phyloP scores from a whole-genome alignment of 2,329 filamentous ascomycete genomes.

The Penicillium janthinellum region DNA sequence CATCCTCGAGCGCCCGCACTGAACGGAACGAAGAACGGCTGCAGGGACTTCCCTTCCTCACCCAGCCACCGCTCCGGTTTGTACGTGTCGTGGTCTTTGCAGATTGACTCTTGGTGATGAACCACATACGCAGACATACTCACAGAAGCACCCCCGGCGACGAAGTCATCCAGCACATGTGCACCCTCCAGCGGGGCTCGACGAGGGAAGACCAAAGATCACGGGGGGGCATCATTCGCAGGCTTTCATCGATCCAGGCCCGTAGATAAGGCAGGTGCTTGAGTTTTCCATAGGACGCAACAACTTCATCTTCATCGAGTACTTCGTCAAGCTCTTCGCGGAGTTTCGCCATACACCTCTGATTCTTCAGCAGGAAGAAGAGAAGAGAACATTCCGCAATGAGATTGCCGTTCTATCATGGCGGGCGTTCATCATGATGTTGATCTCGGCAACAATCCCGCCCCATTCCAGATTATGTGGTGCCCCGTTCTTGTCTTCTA shows the following conservation, averaged over 20 bases:
- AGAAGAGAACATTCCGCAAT: conserved; percentile 54
- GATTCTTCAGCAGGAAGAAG: conserved; percentile 53
- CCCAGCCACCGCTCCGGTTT: conserved; percentile 46
- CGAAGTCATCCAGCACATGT: conserved; percentile 26
- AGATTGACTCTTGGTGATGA: conserved; percentile 39
- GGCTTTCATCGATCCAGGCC: conserved; percentile 52
- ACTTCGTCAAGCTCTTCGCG: conserved; percentile 48
- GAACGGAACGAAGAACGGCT: conserved; percentile 44
- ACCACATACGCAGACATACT: conserved; percentile 45
- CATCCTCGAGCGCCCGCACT: conserved; percentile 38
- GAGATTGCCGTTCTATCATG: conserved; percentile 55
- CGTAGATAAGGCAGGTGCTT: conserved; percentile 53
- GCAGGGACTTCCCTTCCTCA: conserved; percentile 38
- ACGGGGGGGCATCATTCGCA: conserved; percentile 47
- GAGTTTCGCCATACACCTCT: conserved; percentile 40
- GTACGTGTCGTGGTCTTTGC: conserved; percentile 38
- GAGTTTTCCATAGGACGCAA: conserved; percentile 52
- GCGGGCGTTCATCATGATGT: conserved; percentile 48
- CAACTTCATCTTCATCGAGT: conserved; percentile 43
- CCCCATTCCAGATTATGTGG: conserved; percentile 55
- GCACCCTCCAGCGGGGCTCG: conserved; percentile 46
- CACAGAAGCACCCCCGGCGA: conserved; percentile 45
- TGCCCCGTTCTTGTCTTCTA: conserved; percentile 49
- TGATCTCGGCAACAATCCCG: conserved; percentile 58
- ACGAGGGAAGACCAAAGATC: conserved; percentile 42